phyloP scores from a whole-genome alignment of 208 protist genomes.

The Acanthamoeba lenticulata region DNA sequence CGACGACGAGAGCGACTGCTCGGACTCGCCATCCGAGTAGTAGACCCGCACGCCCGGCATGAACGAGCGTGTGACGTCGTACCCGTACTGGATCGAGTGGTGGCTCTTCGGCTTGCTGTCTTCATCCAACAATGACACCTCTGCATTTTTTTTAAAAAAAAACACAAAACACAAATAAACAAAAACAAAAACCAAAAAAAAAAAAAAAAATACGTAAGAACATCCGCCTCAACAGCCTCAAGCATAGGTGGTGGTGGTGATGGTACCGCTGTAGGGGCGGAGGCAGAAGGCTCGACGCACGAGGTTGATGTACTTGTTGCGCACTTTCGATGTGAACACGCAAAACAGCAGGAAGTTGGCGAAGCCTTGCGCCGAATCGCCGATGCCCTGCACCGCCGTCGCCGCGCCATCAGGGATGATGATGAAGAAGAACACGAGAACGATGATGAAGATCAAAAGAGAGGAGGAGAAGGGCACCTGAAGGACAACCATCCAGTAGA shows the following conservation, averaged over 20 bases:
- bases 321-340: constrained; percentile 59
- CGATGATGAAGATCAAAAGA: neutral
- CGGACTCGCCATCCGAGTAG: neutral
- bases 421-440: neutral
- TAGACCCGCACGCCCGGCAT: constrained; percentile 39
- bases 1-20: neutral
- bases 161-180: too few relatives aligned
- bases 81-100: constrained; percentile 16
- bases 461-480: neutral
- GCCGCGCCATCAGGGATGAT: neutral
- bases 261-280: neutral
- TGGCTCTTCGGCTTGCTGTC: neutral
- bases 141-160: neutral
- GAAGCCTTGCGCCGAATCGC: constrained; percentile 66
- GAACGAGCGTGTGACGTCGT: neutral
- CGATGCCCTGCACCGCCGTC: neutral
- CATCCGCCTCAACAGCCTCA: neutral
- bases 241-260: neutral
- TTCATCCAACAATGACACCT: neutral
- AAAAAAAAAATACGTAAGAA: too few relatives aligned
- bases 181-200: too few relatives aligned
- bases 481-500: constrained; percentile 64
- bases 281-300: neutral
- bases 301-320: constrained; percentile 5
- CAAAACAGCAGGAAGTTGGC: constrained; percentile 69